Conservation (phyloP, 495 filamentous ascomycete genomes). For the Aspergillus carlsbadensis region DNA sequence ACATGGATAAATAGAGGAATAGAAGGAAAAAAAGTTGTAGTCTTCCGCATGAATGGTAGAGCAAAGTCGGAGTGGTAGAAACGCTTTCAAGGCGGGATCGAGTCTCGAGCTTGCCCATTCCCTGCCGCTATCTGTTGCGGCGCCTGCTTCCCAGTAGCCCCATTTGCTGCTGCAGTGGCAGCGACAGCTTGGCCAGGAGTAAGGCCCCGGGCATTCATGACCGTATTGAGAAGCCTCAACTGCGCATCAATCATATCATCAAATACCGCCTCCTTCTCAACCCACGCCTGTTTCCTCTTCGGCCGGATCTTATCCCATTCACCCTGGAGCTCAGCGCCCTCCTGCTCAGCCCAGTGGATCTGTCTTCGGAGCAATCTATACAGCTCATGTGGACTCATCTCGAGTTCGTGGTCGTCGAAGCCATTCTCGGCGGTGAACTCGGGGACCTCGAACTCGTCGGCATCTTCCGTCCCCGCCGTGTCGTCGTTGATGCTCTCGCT, state of each 20-base stretch:
- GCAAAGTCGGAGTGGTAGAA: neutral
- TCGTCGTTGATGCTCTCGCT: conserved; percentile 52
- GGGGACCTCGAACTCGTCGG: conserved; percentile 46
- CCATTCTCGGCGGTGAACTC: conserved; percentile 37
- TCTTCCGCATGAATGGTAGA: neutral
- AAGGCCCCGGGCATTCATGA: conserved; percentile 27
- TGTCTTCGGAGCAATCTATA: conserved; percentile 73
- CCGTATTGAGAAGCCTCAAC: conserved; percentile 40
- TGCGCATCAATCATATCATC: conserved; percentile 61
- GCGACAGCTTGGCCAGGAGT: neutral
- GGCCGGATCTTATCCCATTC: conserved; percentile 67
- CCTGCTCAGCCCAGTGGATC: conserved; percentile 77
- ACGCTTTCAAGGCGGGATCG: neutral
- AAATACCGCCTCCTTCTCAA: conserved; percentile 72
- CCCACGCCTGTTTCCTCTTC: conserved; percentile 73
- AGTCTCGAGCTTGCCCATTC: neutral
- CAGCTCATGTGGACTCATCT: conserved; percentile 65
- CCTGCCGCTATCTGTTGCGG: conserved; percentile 6
- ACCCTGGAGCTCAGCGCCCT: conserved; percentile 57
- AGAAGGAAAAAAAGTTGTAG: neutral
- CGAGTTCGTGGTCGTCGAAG: conserved; percentile 73
- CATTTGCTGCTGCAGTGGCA: conserved; percentile 10
- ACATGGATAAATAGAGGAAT: neutral
- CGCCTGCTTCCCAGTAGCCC: conserved; percentile 12
- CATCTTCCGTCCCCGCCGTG: conserved; percentile 47